These are phyloP conservation scores for Ophiostoma sp. DNA, from an alignment of 2,329 filamentous ascomycete genomes.

Conservation along the genomic window DNA sequence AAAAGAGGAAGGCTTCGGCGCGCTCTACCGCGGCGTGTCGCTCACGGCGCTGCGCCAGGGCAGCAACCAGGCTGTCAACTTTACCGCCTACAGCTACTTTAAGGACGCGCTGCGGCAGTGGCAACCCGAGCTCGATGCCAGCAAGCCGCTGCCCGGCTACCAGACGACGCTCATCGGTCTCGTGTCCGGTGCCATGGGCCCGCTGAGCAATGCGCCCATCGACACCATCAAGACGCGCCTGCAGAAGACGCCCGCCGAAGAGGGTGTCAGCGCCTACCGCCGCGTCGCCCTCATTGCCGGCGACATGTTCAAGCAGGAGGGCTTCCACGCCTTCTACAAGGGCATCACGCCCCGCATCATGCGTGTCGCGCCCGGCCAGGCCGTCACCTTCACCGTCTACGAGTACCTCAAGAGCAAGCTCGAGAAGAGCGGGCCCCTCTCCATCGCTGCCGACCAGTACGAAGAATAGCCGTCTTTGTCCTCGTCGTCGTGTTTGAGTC, in stretches of 20 bases:
- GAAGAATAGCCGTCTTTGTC: conserved; percentile 50
- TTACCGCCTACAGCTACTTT: conserved; percentile 94
- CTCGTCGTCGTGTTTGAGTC: neutral
- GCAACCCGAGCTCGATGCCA: conserved; percentile 62
- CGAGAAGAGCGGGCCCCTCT: conserved; percentile 57
- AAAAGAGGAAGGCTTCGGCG: conserved; percentile 80
- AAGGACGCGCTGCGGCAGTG: conserved; percentile 68
- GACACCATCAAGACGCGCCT: conserved; percentile 98
- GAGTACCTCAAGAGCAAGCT: conserved; percentile 69
- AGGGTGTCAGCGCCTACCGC: conserved; percentile 72
- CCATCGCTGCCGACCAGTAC: conserved; percentile 57
- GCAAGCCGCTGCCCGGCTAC: conserved; percentile 65
- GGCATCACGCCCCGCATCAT: conserved; percentile 97
- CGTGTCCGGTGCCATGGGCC: conserved; percentile 89
- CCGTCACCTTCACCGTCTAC: conserved; percentile 70
- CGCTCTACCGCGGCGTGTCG: conserved; percentile 87
- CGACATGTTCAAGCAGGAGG: conserved; percentile 92
- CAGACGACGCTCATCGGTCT: conserved; percentile 90
- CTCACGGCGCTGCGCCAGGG: conserved; percentile 91
- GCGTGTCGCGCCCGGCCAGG: conserved; percentile 94
- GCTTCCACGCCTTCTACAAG: conserved; percentile 94
- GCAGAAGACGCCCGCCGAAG: conserved; percentile 79
- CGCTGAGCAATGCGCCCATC: conserved; percentile 92
- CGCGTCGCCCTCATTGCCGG: conserved; percentile 72
- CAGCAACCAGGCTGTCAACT: conserved; percentile 97